Percentiles rank a stretch among this genome's conserved stretches.
phyloP scores from a whole-genome alignment of 805 yeast genomes.

The Schizosaccharomyces osmophilus region DNA sequence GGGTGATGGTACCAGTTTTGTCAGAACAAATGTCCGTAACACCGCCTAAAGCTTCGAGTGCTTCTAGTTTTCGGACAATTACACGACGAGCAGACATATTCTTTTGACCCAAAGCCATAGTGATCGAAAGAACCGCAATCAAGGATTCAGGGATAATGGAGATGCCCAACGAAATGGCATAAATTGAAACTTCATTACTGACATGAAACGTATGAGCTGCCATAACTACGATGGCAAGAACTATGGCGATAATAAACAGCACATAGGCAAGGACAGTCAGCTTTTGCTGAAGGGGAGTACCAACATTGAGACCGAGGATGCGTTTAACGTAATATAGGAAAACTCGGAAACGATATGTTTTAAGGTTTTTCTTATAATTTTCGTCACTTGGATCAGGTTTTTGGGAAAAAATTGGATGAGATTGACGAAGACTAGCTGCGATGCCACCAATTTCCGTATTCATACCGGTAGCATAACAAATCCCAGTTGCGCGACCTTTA shows the following conservation, averaged over 20 bases:
- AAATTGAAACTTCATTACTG: slow-evolving; percentile 59
- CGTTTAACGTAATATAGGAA: slow-evolving; percentile 27
- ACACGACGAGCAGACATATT: slow-evolving; percentile 46
- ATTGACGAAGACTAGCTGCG: slow-evolving; percentile 31
- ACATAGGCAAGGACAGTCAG: slow-evolving; percentile 53
- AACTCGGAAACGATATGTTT: background rate
- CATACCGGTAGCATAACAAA: slow-evolving; percentile 45
- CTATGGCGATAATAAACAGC: slow-evolving; percentile 52
- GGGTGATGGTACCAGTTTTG: slow-evolving; percentile 62
- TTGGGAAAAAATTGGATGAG: slow-evolving; percentile 19
- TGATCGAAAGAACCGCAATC: slow-evolving; percentile 59
- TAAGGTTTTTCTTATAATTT: background rate
- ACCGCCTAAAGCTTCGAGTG: slow-evolving; percentile 57
- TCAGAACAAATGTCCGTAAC: slow-evolving; percentile 62
- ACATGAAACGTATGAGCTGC: slow-evolving; percentile 55
- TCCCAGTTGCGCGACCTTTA: slow-evolving; percentile 52
- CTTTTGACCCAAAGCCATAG: slow-evolving; percentile 65
- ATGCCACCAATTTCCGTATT: slow-evolving; percentile 52
- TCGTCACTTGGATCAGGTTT: slow-evolving; percentile 20
- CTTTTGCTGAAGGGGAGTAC: slow-evolving; percentile 61
- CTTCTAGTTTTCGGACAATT: slow-evolving; percentile 51
- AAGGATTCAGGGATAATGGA: slow-evolving; percentile 66
- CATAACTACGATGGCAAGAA: slow-evolving; percentile 70
- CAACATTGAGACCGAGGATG: slow-evolving; percentile 49
- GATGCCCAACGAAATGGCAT: slow-evolving; percentile 65